Base-by-base conservation (phyloP, 768 basidiomycete species). In the Chalciporus chontae region DNA sequence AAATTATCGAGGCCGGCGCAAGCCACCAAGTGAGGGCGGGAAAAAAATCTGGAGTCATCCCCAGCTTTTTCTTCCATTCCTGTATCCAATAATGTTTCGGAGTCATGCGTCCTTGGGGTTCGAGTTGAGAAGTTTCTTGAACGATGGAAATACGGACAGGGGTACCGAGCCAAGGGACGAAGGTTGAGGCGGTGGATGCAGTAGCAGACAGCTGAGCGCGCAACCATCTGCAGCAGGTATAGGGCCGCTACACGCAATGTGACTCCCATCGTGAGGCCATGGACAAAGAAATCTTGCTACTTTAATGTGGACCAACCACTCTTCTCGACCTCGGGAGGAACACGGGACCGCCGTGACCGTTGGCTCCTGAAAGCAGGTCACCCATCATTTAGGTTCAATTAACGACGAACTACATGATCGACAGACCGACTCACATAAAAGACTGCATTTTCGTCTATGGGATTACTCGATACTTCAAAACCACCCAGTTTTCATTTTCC, bases 401-500 rank as follows among this genome's bases (percentile, higher is more conserved):
- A 43, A 43, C 60, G 50, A 62, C 45, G 44, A 45, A 45, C 11
- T 3, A n/a, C 17, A 54, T 21, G 9, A 19, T 43, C 21, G 38
- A 34, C 39, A 50, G 18, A 55, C 36, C 36, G 37, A 57, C 87
- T 69, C 71, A 94, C 92, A 75, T 89, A 95, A 62, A 94, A 72
- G 15, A 89, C 79, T 27, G 88, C 80, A 40, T 75, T 66, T 13
- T 89, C 84, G 45, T 97, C 94, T 58, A 83, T 88, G 8, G 85
- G 78, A 56, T 78, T 90, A 58, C 91, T 93, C 54, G 96, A 67
- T 0, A 95, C 70, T 61, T 99, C 96, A 61, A 98, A 94, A 1
- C 95, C 95, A 17, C 91, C 94, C 8, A 99, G 72, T 62, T 90
- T 90, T 95, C 95, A 98, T 72, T 99, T 96, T 5, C 95, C 91